Percentiles rank a stretch among this genome's conserved stretches.
These are phyloP conservation scores for Pachysandra terminalis DNA, from an alignment of 164 flowering plant species.

Conservation along the genomic window DNA sequence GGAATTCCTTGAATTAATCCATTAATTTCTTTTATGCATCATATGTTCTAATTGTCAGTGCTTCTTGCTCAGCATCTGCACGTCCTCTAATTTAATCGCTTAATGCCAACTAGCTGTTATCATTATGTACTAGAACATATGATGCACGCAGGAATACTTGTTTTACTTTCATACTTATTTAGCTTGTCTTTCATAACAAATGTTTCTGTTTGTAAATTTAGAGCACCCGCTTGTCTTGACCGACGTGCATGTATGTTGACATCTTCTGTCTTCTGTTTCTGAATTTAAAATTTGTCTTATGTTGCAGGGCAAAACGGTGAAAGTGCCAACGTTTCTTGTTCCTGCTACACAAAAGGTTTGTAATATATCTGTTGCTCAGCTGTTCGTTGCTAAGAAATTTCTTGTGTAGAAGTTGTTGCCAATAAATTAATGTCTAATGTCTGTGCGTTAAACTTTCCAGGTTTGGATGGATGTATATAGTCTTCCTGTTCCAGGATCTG, in stretches of 20 bases:
- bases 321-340: conserved; percentile 95
- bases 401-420: no score
- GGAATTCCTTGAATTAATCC: no score
- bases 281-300: neutral
- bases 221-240: neutral
- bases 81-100: no score
- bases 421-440: neutral
- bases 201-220: neutral
- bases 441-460: conserved; percentile 31
- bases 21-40: no score
- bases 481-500: conserved; percentile 87
- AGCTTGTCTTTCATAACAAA: neutral
- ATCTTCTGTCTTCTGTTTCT: neutral
- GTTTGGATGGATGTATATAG: conserved; percentile 95
- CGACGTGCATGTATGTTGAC: neutral
- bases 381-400: neutral
- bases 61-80: no score
- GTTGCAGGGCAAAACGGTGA: conserved; percentile 80
- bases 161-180: no score
- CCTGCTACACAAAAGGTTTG: conserved; percentile 99
- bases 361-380: no score
- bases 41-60: no score
- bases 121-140: neutral
- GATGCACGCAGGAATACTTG: no score
- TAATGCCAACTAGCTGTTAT: neutral